Percentiles rank a stretch among this genome's conserved stretches.
phyloP scores from a whole-genome alignment of 2,329 filamentous ascomycete species.

The Microsporum canis region DNA sequence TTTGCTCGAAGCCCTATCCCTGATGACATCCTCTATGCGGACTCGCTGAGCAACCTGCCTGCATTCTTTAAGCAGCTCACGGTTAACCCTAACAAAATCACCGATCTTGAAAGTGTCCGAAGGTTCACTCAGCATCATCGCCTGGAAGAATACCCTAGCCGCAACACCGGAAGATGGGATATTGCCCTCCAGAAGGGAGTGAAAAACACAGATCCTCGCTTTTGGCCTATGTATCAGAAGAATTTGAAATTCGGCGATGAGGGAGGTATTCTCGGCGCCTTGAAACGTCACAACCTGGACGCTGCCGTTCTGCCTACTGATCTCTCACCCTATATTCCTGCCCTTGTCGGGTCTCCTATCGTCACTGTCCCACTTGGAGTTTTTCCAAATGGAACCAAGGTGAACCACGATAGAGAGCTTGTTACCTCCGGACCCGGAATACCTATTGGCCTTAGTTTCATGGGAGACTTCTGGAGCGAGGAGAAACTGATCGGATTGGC shows the following conservation, averaged over 20 bases:
- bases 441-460: conserved; percentile 52
- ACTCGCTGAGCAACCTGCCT: conserved; percentile 48
- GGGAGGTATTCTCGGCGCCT: conserved; percentile 50
- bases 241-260: conserved; percentile 45
- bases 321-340: conserved; percentile 39
- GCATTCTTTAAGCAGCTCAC: conserved; percentile 46
- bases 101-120: conserved; percentile 40
- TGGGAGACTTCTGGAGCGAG: conserved; percentile 52
- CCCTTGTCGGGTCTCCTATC: conserved; percentile 48
- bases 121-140: conserved; percentile 45
- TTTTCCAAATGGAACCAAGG: conserved; percentile 39
- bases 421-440: conserved; percentile 44
- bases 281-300: conserved; percentile 47
- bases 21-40: conserved; percentile 38
- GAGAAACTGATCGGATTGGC: conserved; percentile 52
- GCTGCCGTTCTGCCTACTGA: conserved; percentile 51
- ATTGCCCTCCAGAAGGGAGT: conserved; percentile 40
- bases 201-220: conserved; percentile 46
- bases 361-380: conserved; percentile 54
- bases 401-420: conserved; percentile 41
- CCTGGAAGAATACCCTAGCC: conserved; percentile 48
- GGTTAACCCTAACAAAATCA: conserved; percentile 48
- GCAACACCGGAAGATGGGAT: conserved; percentile 51
- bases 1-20: conserved; percentile 31
- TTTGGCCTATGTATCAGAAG: conserved; percentile 47